Evolutionary conservation across 352 stramenopile genomes (phyloP).

Genomic region (Phytopythium oedochilum): DNA sequence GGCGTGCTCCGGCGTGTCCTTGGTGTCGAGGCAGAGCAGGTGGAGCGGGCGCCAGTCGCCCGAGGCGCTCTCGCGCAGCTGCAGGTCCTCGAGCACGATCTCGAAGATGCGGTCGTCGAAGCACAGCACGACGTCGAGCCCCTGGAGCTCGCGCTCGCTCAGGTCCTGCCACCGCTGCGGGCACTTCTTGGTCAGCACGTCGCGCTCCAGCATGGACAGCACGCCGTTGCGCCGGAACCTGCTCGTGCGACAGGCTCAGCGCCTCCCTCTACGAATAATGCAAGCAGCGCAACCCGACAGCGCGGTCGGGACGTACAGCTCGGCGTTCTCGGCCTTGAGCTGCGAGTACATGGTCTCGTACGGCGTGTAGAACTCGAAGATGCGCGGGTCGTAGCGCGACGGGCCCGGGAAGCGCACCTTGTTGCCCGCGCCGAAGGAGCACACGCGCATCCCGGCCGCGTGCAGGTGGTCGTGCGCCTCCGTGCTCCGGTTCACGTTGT

Average conservation of each 20-base stretch:
- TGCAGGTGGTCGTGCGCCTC: conserved; percentile 61
- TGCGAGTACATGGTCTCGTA: conserved; percentile 58
- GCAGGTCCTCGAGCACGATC: conserved; percentile 66
- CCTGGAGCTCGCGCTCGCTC: conserved; percentile 46
- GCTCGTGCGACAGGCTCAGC: no score
- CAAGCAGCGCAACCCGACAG: no score
- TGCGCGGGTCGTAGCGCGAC: conserved; percentile 22
- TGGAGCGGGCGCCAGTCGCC: conserved; percentile 61
- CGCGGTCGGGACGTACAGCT: no score
- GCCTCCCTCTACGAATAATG: no score
- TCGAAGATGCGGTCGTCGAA: conserved; percentile 82
- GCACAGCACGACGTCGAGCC: conserved; percentile 74
- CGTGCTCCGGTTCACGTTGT: conserved; percentile 86
- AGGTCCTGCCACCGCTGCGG: conserved; percentile 79
- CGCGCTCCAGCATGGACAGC: conserved; percentile 61
- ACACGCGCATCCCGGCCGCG: conserved; percentile 52
- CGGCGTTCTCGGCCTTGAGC: conserved; percentile 45
- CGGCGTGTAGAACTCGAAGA: conserved; percentile 67
- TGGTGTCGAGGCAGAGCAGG: conserved; percentile 76
- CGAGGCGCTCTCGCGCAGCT: no score
- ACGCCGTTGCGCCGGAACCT: conserved; percentile 63
- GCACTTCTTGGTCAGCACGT: conserved; percentile 62
- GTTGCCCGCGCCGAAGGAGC: conserved; percentile 62
- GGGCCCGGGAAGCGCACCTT: conserved; percentile 56
- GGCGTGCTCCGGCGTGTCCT: conserved; percentile 71